Evolutionary conservation across 257 asterid genomes (phyloP), one percentile per base, ranked within the genome.

Genomic region (Euphrasia confusa): DNA sequence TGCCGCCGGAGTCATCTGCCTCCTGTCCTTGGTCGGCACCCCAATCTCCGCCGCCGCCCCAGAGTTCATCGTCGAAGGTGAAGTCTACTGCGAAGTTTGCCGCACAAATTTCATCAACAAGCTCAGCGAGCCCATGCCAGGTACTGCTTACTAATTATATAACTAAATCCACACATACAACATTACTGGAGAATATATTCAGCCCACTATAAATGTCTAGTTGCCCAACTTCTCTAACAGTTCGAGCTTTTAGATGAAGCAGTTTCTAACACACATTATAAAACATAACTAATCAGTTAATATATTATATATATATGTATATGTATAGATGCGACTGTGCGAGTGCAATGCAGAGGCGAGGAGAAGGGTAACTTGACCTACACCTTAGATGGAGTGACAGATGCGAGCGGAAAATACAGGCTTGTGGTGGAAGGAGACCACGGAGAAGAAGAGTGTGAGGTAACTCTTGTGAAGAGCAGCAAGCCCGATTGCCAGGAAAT

Each of bases 41-140:
- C 69, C 79, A 60, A 4, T 1, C 1, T 53, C 74, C 8, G 66
- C 66, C 12, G 33, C 56, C 4, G 44, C 65, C 32, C 39, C 73
- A 0, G 33, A 59, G 2, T 86, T 84, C 77, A 10, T 48, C 17
- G 80, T 89, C 15, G 79, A 72, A 52, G 95, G 95, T n/a, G 68
- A 69, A 24, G 95, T 89, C 3, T 84, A 65, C 49, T 89, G 97
- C 67, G 97, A 89, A 68, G 74, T 65, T 5, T 89, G 97, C 35
- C 89, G 97, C 44, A 80, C 75, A 58, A 72, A 79, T 47, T 89
- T 86, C 78, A 74, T 72, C 15, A 86, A 77, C 35, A 71, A 60
- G 17, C 83, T 89, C 54, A 84, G 92, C 47, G 79, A 79, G 66
- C 81, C 78, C 4, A 80, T 89, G 78, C 1, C 74, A 65, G 94